A percentile compares a stretch with the other conserved stretches of the same genome.
Conservation (phyloP, 225 moss, liverwort and hornwort genomes). For the Straminergon stramineum region DNA sequence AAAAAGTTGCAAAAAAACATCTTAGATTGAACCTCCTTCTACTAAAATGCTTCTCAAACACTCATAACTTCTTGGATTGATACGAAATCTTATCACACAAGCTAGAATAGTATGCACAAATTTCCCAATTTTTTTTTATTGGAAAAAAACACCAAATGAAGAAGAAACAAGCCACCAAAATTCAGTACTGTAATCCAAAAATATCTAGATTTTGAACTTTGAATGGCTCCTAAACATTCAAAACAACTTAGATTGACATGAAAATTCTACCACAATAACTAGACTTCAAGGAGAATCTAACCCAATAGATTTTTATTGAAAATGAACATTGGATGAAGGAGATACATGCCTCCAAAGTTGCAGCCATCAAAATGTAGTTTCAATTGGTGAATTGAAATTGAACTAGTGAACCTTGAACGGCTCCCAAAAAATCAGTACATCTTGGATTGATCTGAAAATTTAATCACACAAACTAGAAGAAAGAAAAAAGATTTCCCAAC, state of each 20-base stretch:
- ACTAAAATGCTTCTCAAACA: accelerated
- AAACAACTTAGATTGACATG: background rate
- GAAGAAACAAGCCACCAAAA: accelerated
- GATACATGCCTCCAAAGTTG: background rate
- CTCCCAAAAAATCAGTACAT: background rate
- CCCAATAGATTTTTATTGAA: background rate
- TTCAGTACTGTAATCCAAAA: background rate
- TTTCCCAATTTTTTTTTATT: background rate
- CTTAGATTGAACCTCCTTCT: background rate
- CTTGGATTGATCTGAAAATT: background rate
- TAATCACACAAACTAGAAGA: background rate
- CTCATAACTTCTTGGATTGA: background rate
- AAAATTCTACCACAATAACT: background rate
- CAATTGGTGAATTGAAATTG: background rate
- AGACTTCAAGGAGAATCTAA: background rate
- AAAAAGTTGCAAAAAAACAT: background rate
- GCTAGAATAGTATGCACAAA: background rate
- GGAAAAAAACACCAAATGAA: background rate
- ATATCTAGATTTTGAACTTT: background rate
- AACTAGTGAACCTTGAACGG: accelerated
- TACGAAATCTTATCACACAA: background rate
- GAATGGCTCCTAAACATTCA: background rate
- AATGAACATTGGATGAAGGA: background rate
- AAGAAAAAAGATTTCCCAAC: accelerated
- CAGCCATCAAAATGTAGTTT: background rate